Base-by-base conservation (phyloP, 139 green algal species). In the Deuterostichococcus epilithicus region DNA sequence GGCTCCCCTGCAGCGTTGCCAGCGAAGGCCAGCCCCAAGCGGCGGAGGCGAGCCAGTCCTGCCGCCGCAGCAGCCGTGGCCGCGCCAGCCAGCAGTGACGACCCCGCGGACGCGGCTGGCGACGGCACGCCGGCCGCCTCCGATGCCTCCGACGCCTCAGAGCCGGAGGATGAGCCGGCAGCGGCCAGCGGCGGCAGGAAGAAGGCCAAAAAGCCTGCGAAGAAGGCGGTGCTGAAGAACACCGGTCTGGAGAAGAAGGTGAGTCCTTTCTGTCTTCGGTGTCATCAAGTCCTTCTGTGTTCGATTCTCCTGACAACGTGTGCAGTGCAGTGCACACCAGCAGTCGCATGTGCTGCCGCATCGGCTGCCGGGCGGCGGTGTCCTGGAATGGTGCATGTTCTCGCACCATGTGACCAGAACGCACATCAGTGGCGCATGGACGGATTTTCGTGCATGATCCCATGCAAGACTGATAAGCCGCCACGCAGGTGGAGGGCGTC, bases 401-500 rank as follows among this genome's bases (percentile, higher is more conserved):
- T 52, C 42, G 13, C 13, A 23, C 42, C 42, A 23, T 52, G 42
- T 52, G 42, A 52, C 42, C 42, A 52, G 42, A 13, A 52, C 42
- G 42, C 42, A 52, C 42, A 52, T 8, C 42, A 52, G 42, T 8
- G 42, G 13, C 42, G 10, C 8, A 8, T 52, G 42, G 10, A 23
- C 42, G 42, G 42, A 23, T 52, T 52, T 52, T 52, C 42, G 8
- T 13, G 42, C 42, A 52, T 13, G n/a, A n/a, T 37, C 60, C 60
- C 60, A 32, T 34, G 28, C 30, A 42, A 35, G n/a, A 1, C 26
- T 2, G 33, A 10, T 38, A 36, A 22, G 28, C 13, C 13, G 3
- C 1, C n/a, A 34, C 38, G 39, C 28, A 82, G 72, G 75, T 93
- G 72, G 91, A 92, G 1, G 88, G 89, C 18, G 92, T 97, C 30